Conservation (phyloP, 345 rosid species). For the Ceriops tagal region DNA sequence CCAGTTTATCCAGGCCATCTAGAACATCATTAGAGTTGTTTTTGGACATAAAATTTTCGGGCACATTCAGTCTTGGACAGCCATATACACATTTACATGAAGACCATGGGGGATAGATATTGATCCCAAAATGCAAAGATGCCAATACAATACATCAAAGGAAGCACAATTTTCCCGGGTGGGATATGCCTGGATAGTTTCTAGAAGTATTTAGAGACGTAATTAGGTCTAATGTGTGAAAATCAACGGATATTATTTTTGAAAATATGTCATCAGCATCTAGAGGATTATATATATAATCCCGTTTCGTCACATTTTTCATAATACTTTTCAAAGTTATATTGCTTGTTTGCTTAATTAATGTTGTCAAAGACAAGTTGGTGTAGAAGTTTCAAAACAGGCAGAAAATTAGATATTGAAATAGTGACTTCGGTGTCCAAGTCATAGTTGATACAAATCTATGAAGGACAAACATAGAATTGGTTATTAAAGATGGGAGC, state of each 20-base stretch:
- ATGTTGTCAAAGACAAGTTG: background rate
- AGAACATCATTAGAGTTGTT: too few species aligned
- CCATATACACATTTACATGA: too few species aligned
- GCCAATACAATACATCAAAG: background rate
- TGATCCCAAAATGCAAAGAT: background rate
- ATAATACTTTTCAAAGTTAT: background rate
- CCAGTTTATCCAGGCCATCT: too few species aligned
- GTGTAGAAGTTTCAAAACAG: too few species aligned
- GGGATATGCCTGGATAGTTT: background rate
- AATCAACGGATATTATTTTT: background rate
- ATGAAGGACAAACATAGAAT: background rate
- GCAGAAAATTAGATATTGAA: too few species aligned
- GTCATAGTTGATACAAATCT: background rate
- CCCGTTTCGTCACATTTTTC: too few species aligned
- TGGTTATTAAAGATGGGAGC: background rate
- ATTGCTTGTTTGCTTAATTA: background rate
- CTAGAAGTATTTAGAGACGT: background rate
- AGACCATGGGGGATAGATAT: too few species aligned
- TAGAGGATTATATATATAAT: background rate
- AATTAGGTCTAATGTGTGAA: background rate
- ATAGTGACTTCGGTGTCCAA: background rate
- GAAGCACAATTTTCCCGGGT: background rate
- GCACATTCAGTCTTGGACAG: too few species aligned
- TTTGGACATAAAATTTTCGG: too few species aligned
- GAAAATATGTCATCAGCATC: background rate